These are phyloP conservation scores for Silybum marianum DNA, from an alignment of 129 eudicot genomes.

Conservation along the genomic window DNA sequence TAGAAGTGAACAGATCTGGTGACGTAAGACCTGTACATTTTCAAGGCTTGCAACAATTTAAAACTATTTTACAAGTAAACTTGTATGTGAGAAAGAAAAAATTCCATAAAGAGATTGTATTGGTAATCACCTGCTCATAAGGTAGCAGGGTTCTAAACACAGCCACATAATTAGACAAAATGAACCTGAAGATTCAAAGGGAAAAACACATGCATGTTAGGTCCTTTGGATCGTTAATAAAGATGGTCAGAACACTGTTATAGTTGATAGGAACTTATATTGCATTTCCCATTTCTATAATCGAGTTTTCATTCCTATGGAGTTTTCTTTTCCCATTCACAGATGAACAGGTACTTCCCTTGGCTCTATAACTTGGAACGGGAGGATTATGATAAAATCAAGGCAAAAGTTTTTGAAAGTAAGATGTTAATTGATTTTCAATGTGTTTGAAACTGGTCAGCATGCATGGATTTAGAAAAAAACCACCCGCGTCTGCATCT, in stretches of 20 bases:
- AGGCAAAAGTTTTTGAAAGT: neutral
- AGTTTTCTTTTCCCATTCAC: neutral
- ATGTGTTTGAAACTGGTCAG: neutral
- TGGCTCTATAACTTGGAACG: neutral
- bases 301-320: neutral
- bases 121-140: slow-evolving; percentile 75
- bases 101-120: neutral
- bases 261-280: slow-evolving; percentile 18
- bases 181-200: slow-evolving; percentile 64
- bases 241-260: neutral
- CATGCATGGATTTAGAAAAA: neutral
- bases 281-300: slow-evolving; percentile 18
- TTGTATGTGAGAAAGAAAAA: neutral
- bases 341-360: neutral
- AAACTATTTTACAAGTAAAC: slow-evolving; percentile 14
- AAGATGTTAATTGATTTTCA: neutral
- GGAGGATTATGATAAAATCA: neutral
- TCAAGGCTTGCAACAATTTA: slow-evolving; percentile 24
- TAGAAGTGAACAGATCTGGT: slow-evolving; percentile 93
- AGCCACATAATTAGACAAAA: slow-evolving; percentile 83
- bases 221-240: neutral
- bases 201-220: slow-evolving; percentile 17
- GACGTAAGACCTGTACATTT: slow-evolving; percentile 78
- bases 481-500: neutral
- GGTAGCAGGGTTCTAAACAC: slow-evolving; percentile 86